Conservation (phyloP, 768 basidiomycete species). For the Boletellus emodensis region DNA sequence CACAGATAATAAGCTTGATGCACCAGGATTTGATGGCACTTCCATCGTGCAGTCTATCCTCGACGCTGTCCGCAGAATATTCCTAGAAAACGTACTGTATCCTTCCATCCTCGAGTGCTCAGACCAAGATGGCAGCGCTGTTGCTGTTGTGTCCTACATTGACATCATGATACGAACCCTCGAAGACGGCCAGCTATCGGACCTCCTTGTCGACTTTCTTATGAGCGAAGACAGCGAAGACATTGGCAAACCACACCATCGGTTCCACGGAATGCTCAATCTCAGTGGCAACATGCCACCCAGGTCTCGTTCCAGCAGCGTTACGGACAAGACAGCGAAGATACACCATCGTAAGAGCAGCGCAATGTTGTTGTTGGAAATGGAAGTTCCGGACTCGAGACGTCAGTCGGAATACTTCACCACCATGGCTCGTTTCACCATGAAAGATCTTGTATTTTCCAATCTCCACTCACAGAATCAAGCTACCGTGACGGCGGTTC, state of each 20-base stretch:
- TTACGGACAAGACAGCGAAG: conserved; percentile 42
- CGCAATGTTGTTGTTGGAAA: conserved; percentile 86
- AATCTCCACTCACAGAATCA: conserved; percentile 69
- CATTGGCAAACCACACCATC: conserved; percentile 43
- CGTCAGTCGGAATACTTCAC: conserved; percentile 80
- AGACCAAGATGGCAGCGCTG: conserved; percentile 88
- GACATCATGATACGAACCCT: conserved; percentile 83
- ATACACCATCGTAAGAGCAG: conserved; percentile 72
- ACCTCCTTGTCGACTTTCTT: conserved; percentile 73
- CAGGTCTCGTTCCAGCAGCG: conserved; percentile 26
- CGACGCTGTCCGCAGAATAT: conserved; percentile 77
- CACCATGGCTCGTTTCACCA: conserved; percentile 82
- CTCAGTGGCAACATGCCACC: conserved; percentile 35
- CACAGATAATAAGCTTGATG: conserved; percentile 40
- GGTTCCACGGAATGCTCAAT: conserved; percentile 40
- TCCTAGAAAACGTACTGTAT: conserved; percentile 90
- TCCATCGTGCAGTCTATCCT: conserved; percentile 83
- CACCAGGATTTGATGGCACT: conserved; percentile 64
- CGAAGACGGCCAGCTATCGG: conserved; percentile 60
- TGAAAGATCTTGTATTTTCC: conserved; percentile 82
- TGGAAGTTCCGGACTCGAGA: conserved; percentile 71
- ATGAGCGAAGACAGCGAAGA: conserved; percentile 83
- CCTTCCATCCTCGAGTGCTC: conserved; percentile 93
- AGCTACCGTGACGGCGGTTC: conserved; percentile 65
- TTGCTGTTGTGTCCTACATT: conserved; percentile 94